Evolutionary conservation across 768 basidiomycete species (phyloP).

Genomic region (Panus rudis): DNA sequence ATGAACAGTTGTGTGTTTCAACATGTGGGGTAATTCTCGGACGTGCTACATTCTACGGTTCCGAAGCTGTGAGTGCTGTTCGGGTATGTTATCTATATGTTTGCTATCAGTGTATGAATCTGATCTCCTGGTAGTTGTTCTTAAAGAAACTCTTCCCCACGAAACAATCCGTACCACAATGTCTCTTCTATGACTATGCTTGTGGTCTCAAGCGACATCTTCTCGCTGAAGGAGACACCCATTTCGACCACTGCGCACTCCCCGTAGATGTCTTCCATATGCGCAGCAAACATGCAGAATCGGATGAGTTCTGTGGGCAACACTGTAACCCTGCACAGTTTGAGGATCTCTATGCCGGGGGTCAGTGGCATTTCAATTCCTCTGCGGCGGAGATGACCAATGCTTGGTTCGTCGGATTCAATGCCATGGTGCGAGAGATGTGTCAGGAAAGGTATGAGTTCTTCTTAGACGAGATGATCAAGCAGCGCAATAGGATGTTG

Average conservation of each 20-base stretch:
- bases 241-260: conserved; percentile 17
- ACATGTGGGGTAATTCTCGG: conserved; percentile 10
- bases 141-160: conserved; percentile 5
- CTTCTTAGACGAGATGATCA: conserved; percentile 25
- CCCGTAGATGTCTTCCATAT: conserved; percentile 30
- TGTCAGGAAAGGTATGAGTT: conserved; percentile 14
- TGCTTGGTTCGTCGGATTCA: conserved; percentile 32
- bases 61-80: conserved; percentile 12
- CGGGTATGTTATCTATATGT: conserved; percentile 1
- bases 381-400: conserved; percentile 30
- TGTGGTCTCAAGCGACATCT: conserved; percentile 13
- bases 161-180: conserved; percentile 11
- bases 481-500: conserved; percentile 11
- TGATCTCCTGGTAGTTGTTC: conserved; percentile 4
- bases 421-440: conserved; percentile 29
- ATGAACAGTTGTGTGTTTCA: conserved; percentile 20
- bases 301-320: conserved; percentile 16
- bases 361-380: conserved; percentile 30
- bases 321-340: conserved; percentile 26
- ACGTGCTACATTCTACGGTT: conserved; percentile 15
- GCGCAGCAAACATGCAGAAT: conserved; percentile 26
- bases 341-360: conserved; percentile 21
- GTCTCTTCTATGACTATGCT: conserved; percentile 23
- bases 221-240: conserved; percentile 7
- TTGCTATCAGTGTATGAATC: conserved; percentile 8